Evolutionary conservation across 805 yeast genomes (phyloP), one percentile per base, ranked within the genome.

Genomic region (Candida xyloterini): DNA sequence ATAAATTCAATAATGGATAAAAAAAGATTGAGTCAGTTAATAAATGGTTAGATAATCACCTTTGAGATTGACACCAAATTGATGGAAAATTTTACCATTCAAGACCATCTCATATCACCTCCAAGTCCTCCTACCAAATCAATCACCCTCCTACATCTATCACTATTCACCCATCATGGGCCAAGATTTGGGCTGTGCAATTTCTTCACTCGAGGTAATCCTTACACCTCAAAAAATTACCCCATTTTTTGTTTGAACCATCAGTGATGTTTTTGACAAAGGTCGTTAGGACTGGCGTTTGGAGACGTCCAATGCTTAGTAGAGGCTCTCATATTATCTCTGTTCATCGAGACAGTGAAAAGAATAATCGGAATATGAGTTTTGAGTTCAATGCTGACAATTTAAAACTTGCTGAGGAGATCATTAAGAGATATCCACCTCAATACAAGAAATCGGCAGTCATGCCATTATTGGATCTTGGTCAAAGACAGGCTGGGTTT

Each of bases 381-480:
- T 87, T 87, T 62, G 88, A 82, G 60, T 87, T 86, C 69, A 71
- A 71, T 42, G 55, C 71, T 10, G 87, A 78, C 47, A 85, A 84
- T 68, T 52, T 66, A 57, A 66, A 70, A 48, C 70, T 85, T 50
- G 95, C 95, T n/a, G 66, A 81, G 43, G 81, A 75, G 46, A 77
- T 86, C 56, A 72, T 86, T 38, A 76, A 83, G 54, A 84, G 84
- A 67, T 86, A 86, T 62, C 95, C 95, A 9, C 71, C 84, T 20
- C 91, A 86, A 60, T 86, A 87, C 65, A 86, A 85, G 61, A 87
- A 87, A 66, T 85, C 83, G 23, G 95, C 95, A 2, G 80, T 81
- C 43, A 87, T 86, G 95, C 95, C 95, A 8, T 71, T 86, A 45
- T 73, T 86, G 47, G 95, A 85, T 59, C 70, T 86, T 48, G 95